Evolutionary conservation across 2,329 filamentous ascomycete species (phyloP).

Genomic region (Venturia nashicola): DNA sequence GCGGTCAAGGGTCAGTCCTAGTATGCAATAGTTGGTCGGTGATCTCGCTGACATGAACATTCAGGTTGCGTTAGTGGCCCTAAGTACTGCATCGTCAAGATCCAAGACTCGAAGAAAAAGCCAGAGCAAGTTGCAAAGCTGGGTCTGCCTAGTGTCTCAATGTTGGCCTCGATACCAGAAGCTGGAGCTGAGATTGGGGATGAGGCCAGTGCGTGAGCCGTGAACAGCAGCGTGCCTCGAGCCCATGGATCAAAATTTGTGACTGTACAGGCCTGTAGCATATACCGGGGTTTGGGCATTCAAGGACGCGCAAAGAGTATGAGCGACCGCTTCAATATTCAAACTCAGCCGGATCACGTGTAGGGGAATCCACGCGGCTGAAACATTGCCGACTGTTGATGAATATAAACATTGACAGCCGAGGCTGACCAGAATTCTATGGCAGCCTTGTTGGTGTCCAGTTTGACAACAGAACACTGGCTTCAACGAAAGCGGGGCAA

Average conservation of each 20-base stretch:
- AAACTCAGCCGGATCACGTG: not conserved
- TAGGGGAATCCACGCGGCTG: not conserved
- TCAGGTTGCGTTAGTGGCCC: conserved; percentile 67
- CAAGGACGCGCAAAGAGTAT: not conserved
- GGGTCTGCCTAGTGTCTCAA: conserved; percentile 3
- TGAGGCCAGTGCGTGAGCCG: not conserved
- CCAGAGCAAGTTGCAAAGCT: conserved; percentile 38
- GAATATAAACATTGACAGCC: too few relatives aligned
- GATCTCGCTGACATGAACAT: conserved; percentile 2
- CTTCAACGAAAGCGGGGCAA: not conserved
- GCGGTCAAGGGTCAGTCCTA: conserved; percentile 60
- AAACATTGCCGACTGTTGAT: not conserved
- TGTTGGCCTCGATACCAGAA: not conserved
- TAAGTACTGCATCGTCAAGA: conserved; percentile 70
- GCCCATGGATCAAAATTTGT: not conserved
- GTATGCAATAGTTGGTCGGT: not conserved
- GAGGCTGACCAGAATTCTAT: too few relatives aligned
- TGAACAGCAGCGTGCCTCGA: not conserved
- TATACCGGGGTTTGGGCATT: not conserved
- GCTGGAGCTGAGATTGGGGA: not conserved
- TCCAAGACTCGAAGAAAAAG: conserved; percentile 90
- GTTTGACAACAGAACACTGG: too few relatives aligned
- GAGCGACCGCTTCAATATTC: too few relatives aligned
- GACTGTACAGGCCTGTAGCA: not conserved
- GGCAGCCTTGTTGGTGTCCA: too few relatives aligned